Evolutionary conservation across 176 grass and related monocot genomes (phyloP), one percentile per base, ranked within the genome.

Genomic region (Musa troglodytarum): DNA sequence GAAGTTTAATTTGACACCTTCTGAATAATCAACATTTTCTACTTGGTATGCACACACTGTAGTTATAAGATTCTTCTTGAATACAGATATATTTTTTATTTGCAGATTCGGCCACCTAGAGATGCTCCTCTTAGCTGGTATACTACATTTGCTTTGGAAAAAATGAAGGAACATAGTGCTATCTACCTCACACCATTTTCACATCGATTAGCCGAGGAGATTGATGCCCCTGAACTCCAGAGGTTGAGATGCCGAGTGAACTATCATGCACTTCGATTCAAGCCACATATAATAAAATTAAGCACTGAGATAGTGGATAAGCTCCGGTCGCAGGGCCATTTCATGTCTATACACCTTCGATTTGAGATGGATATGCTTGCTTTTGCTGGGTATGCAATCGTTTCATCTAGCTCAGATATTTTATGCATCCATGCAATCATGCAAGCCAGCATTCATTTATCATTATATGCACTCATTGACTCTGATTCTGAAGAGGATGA

Each of bases 321-420:
- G 74, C 90, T 99, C 62, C 88, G 95, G 25, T 70, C 82, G 21
- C 72, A 92, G 84, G 95, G 91, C 22, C 91, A 94, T 83, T 99
- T 92, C 70, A 89, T 99, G 91, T 99, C 95, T 69, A 99, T 99
- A 85, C 95, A 99, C 84, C 91, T 99, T 85, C 82, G 95, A 0
- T 99, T 99, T 69, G 95, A 99, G 86, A 87, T 99, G 88, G 95
- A 99, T 85, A 99, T 99, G 95, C 90, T 99, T 84, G 86, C 95
- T 76, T 99, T 94, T 91, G 90, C 95, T 57, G 95, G 91, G 95
- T 99, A 92, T 26, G 69, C 53, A 69, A 65, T 83, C 1, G 71
- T 85, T 49, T 52, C 61, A 74, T 65, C 54, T 68, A 16, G 49
- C 49, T 52, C 6, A 51, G 12, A n/a, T 17, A 50, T 69, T 19